phyloP scores from a whole-genome alignment of 345 rosid genomes.

The Cardamine resedifolia region DNA sequence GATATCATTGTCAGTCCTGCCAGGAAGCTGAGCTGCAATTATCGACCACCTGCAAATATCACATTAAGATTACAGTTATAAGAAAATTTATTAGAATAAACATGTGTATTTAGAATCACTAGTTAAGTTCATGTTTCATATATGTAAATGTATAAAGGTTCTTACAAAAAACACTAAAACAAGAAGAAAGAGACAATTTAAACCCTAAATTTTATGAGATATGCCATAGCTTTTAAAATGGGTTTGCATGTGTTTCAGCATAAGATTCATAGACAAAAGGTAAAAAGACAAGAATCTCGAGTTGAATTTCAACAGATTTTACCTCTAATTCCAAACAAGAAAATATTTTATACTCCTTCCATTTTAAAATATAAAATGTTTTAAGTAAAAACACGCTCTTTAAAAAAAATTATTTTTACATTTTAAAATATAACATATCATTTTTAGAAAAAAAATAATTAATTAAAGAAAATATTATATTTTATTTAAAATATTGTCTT shows the following conservation, averaged over 20 bases:
- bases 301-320: not conserved
- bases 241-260: constrained; percentile 34
- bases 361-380: no score
- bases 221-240: constrained; percentile 10
- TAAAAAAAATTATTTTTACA: no score
- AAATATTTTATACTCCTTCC: no score
- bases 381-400: no score
- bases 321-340: not conserved
- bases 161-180: constrained; percentile 24
- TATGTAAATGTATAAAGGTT: constrained; percentile 10
- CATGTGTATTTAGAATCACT: not conserved
- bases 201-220: constrained; percentile 35
- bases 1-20: constrained; percentile 97
- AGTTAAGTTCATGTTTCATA: not conserved
- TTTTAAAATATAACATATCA: no score
- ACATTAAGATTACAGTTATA: constrained; percentile 13
- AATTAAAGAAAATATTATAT: no score
- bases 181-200: constrained; percentile 36
- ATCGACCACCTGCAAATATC: constrained; percentile 78
- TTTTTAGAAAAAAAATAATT: no score
- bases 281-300: constrained; percentile 44
- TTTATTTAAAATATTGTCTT: no score
- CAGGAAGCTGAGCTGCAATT: constrained; percentile 98
- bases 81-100: not conserved
- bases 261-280: constrained; percentile 46